phyloP scores from a whole-genome alignment of 139 green algal species.

The Coccomyxa sp. region DNA sequence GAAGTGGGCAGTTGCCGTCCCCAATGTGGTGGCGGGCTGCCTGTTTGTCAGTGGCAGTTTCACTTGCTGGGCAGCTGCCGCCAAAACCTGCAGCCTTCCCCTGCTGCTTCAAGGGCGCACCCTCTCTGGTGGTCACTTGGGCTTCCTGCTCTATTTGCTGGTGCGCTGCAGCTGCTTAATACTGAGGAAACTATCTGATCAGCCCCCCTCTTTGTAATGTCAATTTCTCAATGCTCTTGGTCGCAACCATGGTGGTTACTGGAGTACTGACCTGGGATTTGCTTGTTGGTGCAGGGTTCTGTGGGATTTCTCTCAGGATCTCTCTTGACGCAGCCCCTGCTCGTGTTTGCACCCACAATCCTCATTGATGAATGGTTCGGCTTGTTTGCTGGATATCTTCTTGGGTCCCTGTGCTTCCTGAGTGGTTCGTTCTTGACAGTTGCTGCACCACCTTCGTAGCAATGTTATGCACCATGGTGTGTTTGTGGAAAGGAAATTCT shows the following conservation, averaged over 20 bases:
- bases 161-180: neutral
- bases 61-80: neutral
- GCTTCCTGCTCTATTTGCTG: neutral
- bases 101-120: neutral
- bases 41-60: neutral
- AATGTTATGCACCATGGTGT: too few relatives aligned
- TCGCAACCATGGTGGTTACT: neutral
- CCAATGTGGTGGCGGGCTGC: neutral
- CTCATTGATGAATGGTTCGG: neutral
- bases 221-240: neutral
- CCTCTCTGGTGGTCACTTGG: neutral
- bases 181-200: too few relatives aligned
- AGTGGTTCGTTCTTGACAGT: neutral
- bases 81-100: neutral
- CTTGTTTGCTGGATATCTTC: neutral
- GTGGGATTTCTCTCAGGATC: neutral
- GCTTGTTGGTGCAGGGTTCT: neutral
- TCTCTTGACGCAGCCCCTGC: neutral
- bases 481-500: too few relatives aligned
- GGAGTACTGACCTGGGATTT: neutral
- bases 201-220: neutral
- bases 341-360: neutral
- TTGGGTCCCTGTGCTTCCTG: neutral
- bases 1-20: neutral
- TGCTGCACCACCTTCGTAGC: too few relatives aligned